Base-by-base conservation (phyloP, 768 basidiomycete genomes). In the Xerocomellus intermedius region DNA sequence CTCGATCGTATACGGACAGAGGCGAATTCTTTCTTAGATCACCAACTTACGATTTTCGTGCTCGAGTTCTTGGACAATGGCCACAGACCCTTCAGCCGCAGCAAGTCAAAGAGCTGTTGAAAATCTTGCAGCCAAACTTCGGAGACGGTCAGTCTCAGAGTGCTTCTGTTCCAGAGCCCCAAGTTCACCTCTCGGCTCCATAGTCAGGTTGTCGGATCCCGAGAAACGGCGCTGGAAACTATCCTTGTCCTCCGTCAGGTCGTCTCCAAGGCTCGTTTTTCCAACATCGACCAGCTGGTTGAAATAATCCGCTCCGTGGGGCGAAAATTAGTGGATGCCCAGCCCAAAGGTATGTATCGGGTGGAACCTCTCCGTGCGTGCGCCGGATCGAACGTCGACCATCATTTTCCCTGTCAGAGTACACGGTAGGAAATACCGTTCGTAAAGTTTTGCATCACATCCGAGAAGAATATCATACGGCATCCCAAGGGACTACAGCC, bases 401-500 rank as follows among this genome's bases (percentile, higher is more conserved):
- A 12, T 64, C 46, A 19, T 56, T 46, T 19, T 22, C 21, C 8
- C 38, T 32, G 16, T 50, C 73, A 98, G 97, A 99, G 69, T 87
- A 95, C 66, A 90, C 94, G 42, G 89, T 97, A 35, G 94, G 94
- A 22, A 98, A 98, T 69, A 95, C 95, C 21, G 88, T 95, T 38
- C 85, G 94, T 37, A 93, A 93, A 65, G 86, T 98, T 22, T 77
- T 98, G 26, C 93, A 95, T 67, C 89, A 97, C 65, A 88, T 99
- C 54, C 83, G 94, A 47, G 97, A 99, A 72, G 97, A 99, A 67
- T 95, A 94, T 70, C 80, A 89, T 56, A 90, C 94, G 5, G 92
- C 92, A 2, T 84, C 79, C 14, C 76, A 73, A 60, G 82, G 76
- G 50, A 71, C 73, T 17, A 69, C 75, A 1, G 64, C 75, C 8